Evolutionary conservation across 208 protist species (phyloP).

Genomic region (Trypanosoma conorhini): DNA sequence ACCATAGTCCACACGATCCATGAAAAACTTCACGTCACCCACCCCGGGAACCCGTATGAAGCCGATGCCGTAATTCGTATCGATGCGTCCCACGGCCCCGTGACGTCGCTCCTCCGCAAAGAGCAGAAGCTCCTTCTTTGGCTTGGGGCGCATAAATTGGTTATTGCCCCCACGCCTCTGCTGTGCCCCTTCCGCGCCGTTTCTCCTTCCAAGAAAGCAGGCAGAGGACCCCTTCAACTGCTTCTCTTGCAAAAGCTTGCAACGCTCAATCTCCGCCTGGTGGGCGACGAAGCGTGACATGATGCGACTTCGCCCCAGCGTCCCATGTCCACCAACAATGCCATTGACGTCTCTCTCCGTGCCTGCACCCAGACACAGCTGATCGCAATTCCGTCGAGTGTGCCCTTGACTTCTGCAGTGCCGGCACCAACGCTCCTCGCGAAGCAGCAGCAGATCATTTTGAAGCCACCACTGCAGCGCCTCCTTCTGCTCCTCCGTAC

Average conservation of each 20-base stretch:
- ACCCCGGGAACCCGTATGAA: slow-evolving; percentile 66
- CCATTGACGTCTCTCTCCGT: slow-evolving; percentile 1
- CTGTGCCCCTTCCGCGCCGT: background rate
- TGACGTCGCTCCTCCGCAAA: slow-evolving; percentile 80
- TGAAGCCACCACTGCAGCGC: slow-evolving; percentile 45
- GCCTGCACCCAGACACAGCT: background rate
- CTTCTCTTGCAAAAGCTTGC: slow-evolving; percentile 70
- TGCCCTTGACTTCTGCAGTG: slow-evolving; percentile 62
- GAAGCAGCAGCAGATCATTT: slow-evolving; percentile 40
- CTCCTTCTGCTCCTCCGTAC: slow-evolving; percentile 25
- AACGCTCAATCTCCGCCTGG: slow-evolving; percentile 67
- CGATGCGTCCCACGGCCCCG: slow-evolving; percentile 70
- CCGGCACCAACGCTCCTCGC: slow-evolving; percentile 67
- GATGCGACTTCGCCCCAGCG: slow-evolving; percentile 29
- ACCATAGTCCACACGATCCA: slow-evolving; percentile 80
- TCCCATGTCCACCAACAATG: slow-evolving; percentile 26
- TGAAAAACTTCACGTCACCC: slow-evolving; percentile 84
- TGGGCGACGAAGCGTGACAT: slow-evolving; percentile 46
- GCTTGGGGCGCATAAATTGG: background rate
- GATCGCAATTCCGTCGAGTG: slow-evolving; percentile 50
- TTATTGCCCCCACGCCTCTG: slow-evolving; percentile 14
- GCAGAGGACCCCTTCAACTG: slow-evolving; percentile 20
- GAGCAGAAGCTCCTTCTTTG: slow-evolving; percentile 26
- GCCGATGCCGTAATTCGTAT: slow-evolving; percentile 67
- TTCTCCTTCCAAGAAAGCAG: background rate